Conservation (phyloP, 106 monocot species). For the Acanthochlamys bracteata region DNA sequence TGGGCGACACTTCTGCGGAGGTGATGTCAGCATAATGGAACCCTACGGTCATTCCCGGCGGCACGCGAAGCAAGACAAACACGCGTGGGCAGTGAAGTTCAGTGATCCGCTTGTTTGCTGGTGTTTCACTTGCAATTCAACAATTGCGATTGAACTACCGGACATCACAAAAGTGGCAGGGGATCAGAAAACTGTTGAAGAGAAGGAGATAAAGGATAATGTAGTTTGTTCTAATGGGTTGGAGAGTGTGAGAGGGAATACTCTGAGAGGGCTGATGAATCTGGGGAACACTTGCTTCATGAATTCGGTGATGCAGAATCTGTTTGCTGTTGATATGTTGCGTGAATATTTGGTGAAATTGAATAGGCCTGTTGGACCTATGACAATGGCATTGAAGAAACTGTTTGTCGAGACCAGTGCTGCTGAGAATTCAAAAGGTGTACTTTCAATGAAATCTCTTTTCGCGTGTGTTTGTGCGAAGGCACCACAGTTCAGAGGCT, state of each 20-base stretch:
- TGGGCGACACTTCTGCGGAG: conserved; percentile 53
- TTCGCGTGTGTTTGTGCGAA: conserved; percentile 56
- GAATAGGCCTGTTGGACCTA: conserved; percentile 34
- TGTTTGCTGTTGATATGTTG: conserved; percentile 34
- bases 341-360: conserved; percentile 36
- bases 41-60: conserved; percentile 80
- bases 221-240: neutral
- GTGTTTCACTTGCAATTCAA: conserved; percentile 60
- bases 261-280: conserved; percentile 56
- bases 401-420: conserved; percentile 49
- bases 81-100: conserved; percentile 39
- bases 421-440: conserved; percentile 19
- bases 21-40: conserved; percentile 30
- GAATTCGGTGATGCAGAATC: conserved; percentile 59
- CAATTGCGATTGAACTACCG: conserved; percentile 51
- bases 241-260: conserved; percentile 23
- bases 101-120: conserved; percentile 37
- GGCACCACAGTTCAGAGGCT: conserved; percentile 68
- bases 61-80: conserved; percentile 67
- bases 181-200: conserved; percentile 7
- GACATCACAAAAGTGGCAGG: neutral
- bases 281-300: conserved; percentile 76
- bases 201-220: neutral
- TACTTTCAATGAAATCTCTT: conserved; percentile 43
- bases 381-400: conserved; percentile 61